Evolutionary conservation across 75 land plant species (phyloP).

Genomic region (Selaginella moellendorffii): DNA sequence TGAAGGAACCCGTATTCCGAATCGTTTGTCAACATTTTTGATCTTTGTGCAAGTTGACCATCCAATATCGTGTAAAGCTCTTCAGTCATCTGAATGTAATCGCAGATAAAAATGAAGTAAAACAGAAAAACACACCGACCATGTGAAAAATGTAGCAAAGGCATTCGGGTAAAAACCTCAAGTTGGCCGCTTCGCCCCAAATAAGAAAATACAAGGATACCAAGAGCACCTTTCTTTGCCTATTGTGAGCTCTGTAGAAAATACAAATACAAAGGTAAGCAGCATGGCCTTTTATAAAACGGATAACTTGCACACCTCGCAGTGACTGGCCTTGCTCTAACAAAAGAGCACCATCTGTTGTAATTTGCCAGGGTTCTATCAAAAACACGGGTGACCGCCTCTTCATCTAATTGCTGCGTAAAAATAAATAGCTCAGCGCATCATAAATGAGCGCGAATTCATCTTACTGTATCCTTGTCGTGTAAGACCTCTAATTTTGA

Average conservation of each 20-base stretch:
- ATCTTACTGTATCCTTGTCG: background rate
- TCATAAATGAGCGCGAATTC: background rate
- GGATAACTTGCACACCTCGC: background rate
- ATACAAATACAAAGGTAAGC: background rate
- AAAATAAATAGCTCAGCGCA: background rate
- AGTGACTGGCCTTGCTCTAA: background rate
- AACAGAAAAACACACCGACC: slow-evolving; percentile 38
- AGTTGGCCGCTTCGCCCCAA: slow-evolving; percentile 97
- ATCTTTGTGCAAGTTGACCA: background rate
- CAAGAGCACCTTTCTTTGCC: slow-evolving; percentile 3
- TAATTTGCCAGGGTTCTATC: background rate
- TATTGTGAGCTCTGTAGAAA: background rate
- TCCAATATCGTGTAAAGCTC: background rate
- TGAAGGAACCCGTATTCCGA: slow-evolving; percentile 51
- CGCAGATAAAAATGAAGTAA: background rate
- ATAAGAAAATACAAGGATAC: slow-evolving; percentile 48
- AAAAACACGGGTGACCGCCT: background rate
- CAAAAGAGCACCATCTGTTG: background rate
- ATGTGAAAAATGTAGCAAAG: slow-evolving; percentile 93
- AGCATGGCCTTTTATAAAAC: background rate
- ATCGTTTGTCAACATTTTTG: slow-evolving; percentile 4
- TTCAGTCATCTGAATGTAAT: slow-evolving; percentile 7
- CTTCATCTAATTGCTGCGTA: background rate
- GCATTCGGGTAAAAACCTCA: slow-evolving; percentile 93
- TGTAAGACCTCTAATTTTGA: slow-evolving; percentile 12